Conservation (phyloP, 345 rosid genomes). For the Euphorbia pulcherrima region DNA sequence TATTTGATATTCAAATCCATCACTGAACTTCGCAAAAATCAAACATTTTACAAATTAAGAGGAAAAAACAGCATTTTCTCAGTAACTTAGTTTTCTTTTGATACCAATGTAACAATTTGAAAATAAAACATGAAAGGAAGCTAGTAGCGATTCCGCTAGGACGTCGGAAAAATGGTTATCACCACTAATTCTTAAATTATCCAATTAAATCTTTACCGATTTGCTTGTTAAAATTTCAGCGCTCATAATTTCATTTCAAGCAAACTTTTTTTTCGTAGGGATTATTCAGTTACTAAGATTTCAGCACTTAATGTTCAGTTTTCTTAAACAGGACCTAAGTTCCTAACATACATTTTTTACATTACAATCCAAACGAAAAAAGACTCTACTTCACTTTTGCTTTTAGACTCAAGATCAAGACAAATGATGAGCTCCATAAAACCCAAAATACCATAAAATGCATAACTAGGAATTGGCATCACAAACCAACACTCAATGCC, state of each 20-base stretch:
- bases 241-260: neutral
- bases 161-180: too few species aligned
- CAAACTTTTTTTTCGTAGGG: neutral
- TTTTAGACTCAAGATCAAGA: too few species aligned
- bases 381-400: too few species aligned
- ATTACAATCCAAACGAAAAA: neutral
- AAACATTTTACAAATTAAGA: too few species aligned
- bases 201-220: too few species aligned
- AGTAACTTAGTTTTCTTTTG: too few species aligned
- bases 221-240: neutral
- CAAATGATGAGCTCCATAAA: neutral
- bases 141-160: too few species aligned
- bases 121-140: too few species aligned
- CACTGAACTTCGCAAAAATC: neutral
- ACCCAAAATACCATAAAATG: neutral
- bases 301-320: neutral
- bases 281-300: neutral
- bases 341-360: neutral
- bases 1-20: too few species aligned
- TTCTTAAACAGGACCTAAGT: neutral
- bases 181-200: neutral
- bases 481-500: neutral
- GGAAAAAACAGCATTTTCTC: too few species aligned
- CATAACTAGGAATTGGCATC: neutral
- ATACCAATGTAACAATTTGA: too few species aligned